Conservation (phyloP, 2,329 filamentous ascomycete species). For the Pseudocercospora cruenta region DNA sequence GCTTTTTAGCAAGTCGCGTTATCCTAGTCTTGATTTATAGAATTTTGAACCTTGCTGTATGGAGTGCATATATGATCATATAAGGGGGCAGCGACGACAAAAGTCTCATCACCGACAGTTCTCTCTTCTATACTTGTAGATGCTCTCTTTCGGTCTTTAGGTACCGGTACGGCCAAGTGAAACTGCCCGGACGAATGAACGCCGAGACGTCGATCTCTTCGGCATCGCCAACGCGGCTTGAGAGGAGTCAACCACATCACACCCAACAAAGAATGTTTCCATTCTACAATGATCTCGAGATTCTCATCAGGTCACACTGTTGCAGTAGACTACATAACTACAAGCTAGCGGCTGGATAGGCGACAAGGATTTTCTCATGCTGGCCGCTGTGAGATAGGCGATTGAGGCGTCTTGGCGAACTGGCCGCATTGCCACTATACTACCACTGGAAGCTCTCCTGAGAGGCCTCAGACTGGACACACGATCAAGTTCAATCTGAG, state of each 20-base stretch:
- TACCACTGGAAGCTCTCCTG: neutral
- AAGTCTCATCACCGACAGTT: neutral
- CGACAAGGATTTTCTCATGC: neutral
- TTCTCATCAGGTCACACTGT: neutral
- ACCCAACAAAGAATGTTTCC: neutral
- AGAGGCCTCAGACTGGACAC: neutral
- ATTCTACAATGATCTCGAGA: neutral
- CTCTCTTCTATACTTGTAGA: neutral
- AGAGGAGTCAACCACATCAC: neutral
- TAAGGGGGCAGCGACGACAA: neutral
- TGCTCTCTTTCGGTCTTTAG: neutral
- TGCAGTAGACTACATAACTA: neutral
- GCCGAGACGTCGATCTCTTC: neutral
- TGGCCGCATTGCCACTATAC: neutral
- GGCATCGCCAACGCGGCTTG: neutral
- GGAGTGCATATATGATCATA: neutral
- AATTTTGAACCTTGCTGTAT: neutral
- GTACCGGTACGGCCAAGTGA: neutral
- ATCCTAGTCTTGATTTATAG: neutral
- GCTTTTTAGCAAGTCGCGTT: neutral
- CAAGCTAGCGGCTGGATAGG: neutral
- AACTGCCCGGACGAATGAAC: neutral
- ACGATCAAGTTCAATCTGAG: neutral
- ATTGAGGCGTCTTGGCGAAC: neutral
- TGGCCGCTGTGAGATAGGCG: neutral